These are phyloP conservation scores for Trichophyton schoenleinii DNA, from an alignment of 2,329 filamentous ascomycete genomes.

Conservation along the genomic window DNA sequence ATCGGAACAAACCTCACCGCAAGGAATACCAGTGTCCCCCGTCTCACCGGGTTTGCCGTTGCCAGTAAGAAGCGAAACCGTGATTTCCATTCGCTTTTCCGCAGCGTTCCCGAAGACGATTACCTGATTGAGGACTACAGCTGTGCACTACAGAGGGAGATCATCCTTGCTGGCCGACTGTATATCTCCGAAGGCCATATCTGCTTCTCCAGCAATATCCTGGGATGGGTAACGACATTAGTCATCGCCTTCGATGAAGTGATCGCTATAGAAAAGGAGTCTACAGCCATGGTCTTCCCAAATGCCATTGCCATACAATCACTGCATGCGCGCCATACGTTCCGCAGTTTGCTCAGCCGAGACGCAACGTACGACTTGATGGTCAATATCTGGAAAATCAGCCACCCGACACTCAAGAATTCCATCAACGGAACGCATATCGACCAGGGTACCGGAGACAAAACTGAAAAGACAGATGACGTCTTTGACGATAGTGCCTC, in stretches of 20 bases:
- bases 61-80: constrained; percentile 92
- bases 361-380: constrained; percentile 96
- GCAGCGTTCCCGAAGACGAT: constrained; percentile 94
- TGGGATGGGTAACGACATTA: constrained; percentile 93
- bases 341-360: constrained; percentile 85
- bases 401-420: constrained; percentile 81
- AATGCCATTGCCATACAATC: constrained; percentile 97
- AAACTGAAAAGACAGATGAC: constrained; percentile 65
- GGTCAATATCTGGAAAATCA: constrained; percentile 96
- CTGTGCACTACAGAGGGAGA: constrained; percentile 88
- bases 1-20: constrained; percentile 55
- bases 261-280: constrained; percentile 92
- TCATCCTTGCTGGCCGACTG: constrained; percentile 80
- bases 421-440: constrained; percentile 79
- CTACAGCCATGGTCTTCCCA: constrained; percentile 86
- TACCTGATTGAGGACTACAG: constrained; percentile 98
- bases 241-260: constrained; percentile 98
- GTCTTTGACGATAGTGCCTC: constrained; percentile 66
- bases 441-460: constrained; percentile 71
- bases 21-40: constrained; percentile 49
- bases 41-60: constrained; percentile 87
- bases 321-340: constrained; percentile 85
- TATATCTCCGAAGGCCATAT: constrained; percentile 96
- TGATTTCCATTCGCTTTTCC: constrained; percentile 86
- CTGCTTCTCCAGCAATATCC: constrained; percentile 97